Evolutionary conservation across 1,139 yeast species (phyloP), one percentile per base, ranked within the genome.

Genomic region (Sugiyamaella sp.): DNA sequence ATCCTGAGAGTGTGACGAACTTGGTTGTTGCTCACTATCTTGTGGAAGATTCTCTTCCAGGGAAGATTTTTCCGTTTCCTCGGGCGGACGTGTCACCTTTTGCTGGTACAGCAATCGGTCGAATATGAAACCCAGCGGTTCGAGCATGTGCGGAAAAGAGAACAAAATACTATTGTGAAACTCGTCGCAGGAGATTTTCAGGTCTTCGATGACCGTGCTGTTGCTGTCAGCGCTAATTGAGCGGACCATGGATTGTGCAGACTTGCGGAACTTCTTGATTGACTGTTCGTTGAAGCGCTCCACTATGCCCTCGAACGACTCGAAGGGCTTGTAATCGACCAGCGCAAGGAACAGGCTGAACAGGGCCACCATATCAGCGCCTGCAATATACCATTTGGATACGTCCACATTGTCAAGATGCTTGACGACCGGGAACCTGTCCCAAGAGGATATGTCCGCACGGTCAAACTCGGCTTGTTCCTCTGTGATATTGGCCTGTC

Each of bases 381-480:
- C 69, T 1, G 62, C 27, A 9, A 67, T 57, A 29, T 58, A 55
- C 48, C 77, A 58, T 1, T 65, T 58, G 1, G 69, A 66, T 0
- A 75, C 48, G 22, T 78, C 77, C 22, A 67, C 50, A 5, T 59
- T 61, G 59, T 70, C 70, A 57, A 65, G 63, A 3, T 54, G 53
- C 32, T 61, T 53, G 9, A 75, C 61, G 0, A 70, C 56, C 2
- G 63, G 62, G 9, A 66, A 59, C 3, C 64, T 63, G 22, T 57
- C 52, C 74, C 76, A 74, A 8, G 66, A 54, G 3, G 59, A 61
- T 9, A 66, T 51, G 37, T 57, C 63, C n/a, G 55, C 47, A 9
- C 58, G 24, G 29, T 56, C 52, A 46, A 58, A 62, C 17, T 55
- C 59, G 19, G 60, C 52, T 25, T 63, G 64, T 6, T 64, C 64